Conservation (phyloP, 768 basidiomycete genomes). For the Leccinum longicurvipes region DNA sequence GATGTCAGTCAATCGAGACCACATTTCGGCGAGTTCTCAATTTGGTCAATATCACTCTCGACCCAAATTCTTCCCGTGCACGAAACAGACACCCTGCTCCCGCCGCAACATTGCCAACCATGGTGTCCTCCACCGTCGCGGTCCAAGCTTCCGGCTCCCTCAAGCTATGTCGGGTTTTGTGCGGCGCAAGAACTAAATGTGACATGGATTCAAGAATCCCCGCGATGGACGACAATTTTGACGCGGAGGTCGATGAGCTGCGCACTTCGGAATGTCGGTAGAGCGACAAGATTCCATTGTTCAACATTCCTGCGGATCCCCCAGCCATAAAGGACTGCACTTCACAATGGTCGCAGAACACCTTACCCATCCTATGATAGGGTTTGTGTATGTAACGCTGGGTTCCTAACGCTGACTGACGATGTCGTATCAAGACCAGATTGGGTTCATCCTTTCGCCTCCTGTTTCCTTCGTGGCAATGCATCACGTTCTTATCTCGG, state of each 20-base stretch:
- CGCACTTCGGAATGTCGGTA: slow-evolving; percentile 5
- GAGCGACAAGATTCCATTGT: neutral
- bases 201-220: neutral
- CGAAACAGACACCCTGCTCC: neutral
- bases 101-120: neutral
- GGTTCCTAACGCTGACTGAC: neutral
- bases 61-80: neutral
- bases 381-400: neutral
- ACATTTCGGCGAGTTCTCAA: neutral
- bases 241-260: neutral
- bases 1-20: neutral
- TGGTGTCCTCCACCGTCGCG: neutral
- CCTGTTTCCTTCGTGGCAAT: slow-evolving; percentile 11
- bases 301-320: slow-evolving; percentile 5
- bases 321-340: slow-evolving; percentile 37
- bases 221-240: neutral
- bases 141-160: too few relatives aligned
- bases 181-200: neutral
- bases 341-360: slow-evolving; percentile 58
- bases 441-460: slow-evolving; percentile 21
- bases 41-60: neutral
- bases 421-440: slow-evolving; percentile 13
- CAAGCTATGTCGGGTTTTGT: too few relatives aligned
- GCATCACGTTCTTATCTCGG: too few relatives aligned
- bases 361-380: slow-evolving; percentile 54